Percentiles rank a stretch among this genome's conserved stretches.
These are phyloP conservation scores for Nicotiana undulata DNA, from an alignment of 257 asterid genomes.

Conservation along the genomic window DNA sequence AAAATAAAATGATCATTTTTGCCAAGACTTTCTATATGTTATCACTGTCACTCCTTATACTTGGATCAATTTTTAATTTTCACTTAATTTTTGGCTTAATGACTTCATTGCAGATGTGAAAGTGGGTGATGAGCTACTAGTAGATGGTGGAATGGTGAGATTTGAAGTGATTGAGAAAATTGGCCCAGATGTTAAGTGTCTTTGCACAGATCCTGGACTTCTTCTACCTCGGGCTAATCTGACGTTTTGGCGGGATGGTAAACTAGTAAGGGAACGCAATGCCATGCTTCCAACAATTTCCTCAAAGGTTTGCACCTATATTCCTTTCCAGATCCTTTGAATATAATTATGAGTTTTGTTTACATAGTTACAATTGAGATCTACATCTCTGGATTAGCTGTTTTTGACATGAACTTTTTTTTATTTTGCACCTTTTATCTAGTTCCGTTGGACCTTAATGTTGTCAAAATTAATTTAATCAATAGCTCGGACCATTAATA, in stretches of 20 bases:
- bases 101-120: conserved; percentile 54
- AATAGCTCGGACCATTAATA: not conserved
- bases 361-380: not conserved
- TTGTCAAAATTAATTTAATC: not conserved
- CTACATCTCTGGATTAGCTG: not conserved
- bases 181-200: conserved; percentile 98
- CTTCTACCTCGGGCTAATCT: conserved; percentile 91
- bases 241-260: conserved; percentile 96
- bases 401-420: not conserved
- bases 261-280: conserved; percentile 91
- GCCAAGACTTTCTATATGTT: not conserved
- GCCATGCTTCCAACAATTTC: conserved; percentile 99
- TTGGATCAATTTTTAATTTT: conserved; percentile 3
- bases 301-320: conserved; percentile 55
- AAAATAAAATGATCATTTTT: not conserved
- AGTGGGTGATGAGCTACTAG: conserved; percentile 89
- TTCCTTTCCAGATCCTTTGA: not conserved
- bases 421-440: not conserved
- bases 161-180: conserved; percentile 93
- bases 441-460: not conserved
- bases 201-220: conserved; percentile 95
- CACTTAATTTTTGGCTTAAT: not conserved
- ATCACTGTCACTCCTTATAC: not conserved
- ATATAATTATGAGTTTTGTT: not conserved
- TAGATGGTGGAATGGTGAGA: conserved; percentile 99